Base-by-base conservation (phyloP, 441 rosid genomes). In the Sinapis alba region DNA sequence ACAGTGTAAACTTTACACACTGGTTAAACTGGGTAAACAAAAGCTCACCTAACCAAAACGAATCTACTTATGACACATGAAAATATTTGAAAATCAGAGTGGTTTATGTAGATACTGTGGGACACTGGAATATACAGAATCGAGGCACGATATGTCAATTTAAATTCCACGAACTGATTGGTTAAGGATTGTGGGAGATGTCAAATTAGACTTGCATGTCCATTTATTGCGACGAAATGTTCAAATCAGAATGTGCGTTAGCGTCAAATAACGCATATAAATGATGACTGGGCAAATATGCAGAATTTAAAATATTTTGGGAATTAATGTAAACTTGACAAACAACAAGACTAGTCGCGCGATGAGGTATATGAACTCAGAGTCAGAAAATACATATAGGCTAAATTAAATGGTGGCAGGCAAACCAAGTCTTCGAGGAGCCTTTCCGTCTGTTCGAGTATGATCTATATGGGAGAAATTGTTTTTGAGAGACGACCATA, bases 111-210 rank as follows among this genome's bases (percentile, higher is more conserved):
- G 34, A 34, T 34, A 9, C 16, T 36, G 3, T 20, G 19, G 7
- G 64, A 43, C 51, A 43, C 51, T 43, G 51, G 8, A 2, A 23
- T n/a, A 68, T 6, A 34, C 15, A 68, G 1, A 53, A 68, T 30
- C 62, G 53, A 68, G 21, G 47, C 11, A 13, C 61, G 3, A 13
- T 10, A 30, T 0, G 51, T 20, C 51, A 54, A 21, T 68, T 23
- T 68, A n/a, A 53, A n/a, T 57, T 36, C 27, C 64, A 54, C 21
- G 30, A 68, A 53, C 15, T 32, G 6, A 5, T 50, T 68, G 72
- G 38, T 16, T 68, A 30, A 53, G 13, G n/a, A 67, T 67, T 67
- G n/a, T 67, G 61, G 21, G 50, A 67, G 27, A 53, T 67, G 47
- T 53, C 71, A 51, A 54, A 30, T 32, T 53, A 20, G 32, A 68